Percentiles rank a stretch among this genome's conserved stretches.
Conservation (phyloP, 768 basidiomycete species). For the Dacryopinax spathularia region DNA sequence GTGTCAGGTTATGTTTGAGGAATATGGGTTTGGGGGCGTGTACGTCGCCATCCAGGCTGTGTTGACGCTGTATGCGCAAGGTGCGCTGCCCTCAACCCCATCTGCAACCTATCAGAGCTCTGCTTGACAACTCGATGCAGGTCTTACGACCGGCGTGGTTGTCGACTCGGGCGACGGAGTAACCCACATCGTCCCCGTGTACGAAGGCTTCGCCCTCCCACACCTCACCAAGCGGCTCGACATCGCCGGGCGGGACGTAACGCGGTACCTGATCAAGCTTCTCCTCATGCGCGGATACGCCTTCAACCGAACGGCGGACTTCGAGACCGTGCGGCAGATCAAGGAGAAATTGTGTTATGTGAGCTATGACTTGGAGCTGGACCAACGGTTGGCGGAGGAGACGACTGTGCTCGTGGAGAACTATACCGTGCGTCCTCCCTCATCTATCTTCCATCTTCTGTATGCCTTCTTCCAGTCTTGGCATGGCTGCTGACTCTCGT, state of each 20-base stretch:
- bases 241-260: conserved; percentile 96
- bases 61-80: conserved; percentile 94
- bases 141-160: conserved; percentile 94
- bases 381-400: conserved; percentile 84
- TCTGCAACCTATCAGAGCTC: background rate
- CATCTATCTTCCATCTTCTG: background rate
- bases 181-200: conserved; percentile 97
- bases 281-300: conserved; percentile 99
- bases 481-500: background rate
- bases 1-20: conserved; percentile 99
- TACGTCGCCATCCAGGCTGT: conserved; percentile 99
- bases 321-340: conserved; percentile 96
- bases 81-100: conserved; percentile 33
- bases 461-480: background rate
- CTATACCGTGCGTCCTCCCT: conserved; percentile 60
- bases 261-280: conserved; percentile 97
- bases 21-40: conserved; percentile 89
- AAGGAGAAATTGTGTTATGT: conserved; percentile 99
- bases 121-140: conserved; percentile 31
- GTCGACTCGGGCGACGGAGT: conserved; percentile 99
- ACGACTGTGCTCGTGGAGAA: conserved; percentile 92
- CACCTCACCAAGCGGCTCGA: conserved; percentile 90
- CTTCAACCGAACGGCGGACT: conserved; percentile 98
- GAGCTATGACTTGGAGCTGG: conserved; percentile 94
- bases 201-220: conserved; percentile 89